Evolutionary conservation across 2,329 filamentous ascomycete genomes (phyloP).

Genomic region (Stagonosporopsis tanaceti): DNA sequence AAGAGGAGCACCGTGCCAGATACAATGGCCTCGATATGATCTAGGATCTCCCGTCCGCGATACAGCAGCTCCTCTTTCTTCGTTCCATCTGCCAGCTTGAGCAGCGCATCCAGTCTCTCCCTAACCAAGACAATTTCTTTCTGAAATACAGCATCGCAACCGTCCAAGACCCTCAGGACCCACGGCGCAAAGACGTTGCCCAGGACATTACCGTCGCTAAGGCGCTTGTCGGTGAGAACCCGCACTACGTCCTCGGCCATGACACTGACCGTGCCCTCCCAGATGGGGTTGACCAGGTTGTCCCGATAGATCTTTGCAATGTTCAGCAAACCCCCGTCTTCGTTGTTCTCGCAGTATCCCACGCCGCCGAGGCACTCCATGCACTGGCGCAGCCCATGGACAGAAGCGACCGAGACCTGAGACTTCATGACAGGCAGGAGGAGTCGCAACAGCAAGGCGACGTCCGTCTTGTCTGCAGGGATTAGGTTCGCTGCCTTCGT

Average conservation of each 20-base stretch:
- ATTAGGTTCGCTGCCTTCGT: constrained; percentile 33
- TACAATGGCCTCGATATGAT: constrained; percentile 47
- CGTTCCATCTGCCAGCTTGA: constrained; percentile 9
- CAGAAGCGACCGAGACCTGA: constrained; percentile 34
- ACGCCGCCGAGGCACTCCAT: constrained; percentile 73
- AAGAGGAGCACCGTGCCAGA: constrained; percentile 47
- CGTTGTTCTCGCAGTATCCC: constrained; percentile 69
- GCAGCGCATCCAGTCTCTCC: constrained; percentile 21
- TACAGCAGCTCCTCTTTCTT: constrained; percentile 37
- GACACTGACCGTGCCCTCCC: constrained; percentile 78
- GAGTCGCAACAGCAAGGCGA: constrained; percentile 30
- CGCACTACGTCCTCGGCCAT: constrained; percentile 64
- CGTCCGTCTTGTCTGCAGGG: constrained; percentile 26
- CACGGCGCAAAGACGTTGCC: constrained; percentile 31
- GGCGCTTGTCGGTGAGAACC: constrained; percentile 49
- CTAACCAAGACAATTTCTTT: constrained; percentile 21
- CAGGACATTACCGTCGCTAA: constrained; percentile 35
- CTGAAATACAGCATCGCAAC: constrained; percentile 16
- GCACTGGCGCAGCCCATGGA: constrained; percentile 61
- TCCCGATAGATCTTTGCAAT: constrained; percentile 72
- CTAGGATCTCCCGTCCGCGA: constrained; percentile 35
- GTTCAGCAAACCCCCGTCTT: constrained; percentile 66
- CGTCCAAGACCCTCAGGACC: constrained; percentile 21
- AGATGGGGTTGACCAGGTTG: constrained; percentile 69
- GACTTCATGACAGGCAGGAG: constrained; percentile 40